Base-by-base conservation (phyloP, 208 protist species). In the Angomonas ambiguus region DNA sequence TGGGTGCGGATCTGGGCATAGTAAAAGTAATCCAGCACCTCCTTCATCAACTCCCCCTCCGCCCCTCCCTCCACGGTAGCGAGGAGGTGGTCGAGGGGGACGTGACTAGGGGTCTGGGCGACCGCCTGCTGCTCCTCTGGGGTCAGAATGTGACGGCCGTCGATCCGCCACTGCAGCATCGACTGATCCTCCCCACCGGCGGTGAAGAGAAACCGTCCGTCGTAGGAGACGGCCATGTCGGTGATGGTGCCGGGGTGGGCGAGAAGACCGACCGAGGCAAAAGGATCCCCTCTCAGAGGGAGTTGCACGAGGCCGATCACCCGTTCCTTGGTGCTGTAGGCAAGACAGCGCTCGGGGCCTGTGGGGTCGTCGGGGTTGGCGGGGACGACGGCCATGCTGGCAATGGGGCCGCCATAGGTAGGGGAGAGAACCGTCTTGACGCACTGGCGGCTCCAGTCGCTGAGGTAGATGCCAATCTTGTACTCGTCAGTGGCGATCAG, bases 1-100 rank as follows among this genome's bases (percentile, higher is more conserved):
- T 98, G 96, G 34, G 87, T 74, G 28, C 91, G 78, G 66, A 98
- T 96, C 67, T 98, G 96, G 1, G 96, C 96, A 79, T 98, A 98
- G 86, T 97, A 98, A 71, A 98, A 98, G 81, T 98, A 97, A 69
- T 98, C 92, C 42, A 96, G 77, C 61, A 98, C 93, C 65, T 98
- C 94, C 71, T 93, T 76, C 88, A 97, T 96, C 56, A 98, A 74
- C 33, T 85, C 69, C 2, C 95, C 95, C 0, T 94, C 80, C 18
- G 66, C 62, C 5, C 95, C 96, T 48, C 96, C 96, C 67, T 98
- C 92, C n/a, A 98, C 80, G 20, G 88, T 76, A 62, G 74, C 70
- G 42, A 95, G 74, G 24, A 97, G 88, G 58, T 97, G 92, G 45
- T 91, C 89, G 31, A 97, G 71, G 33, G 88, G 88, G 1, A 94